phyloP scores from a whole-genome alignment of 2,329 filamentous ascomycete species.

The Ophiobolus disseminans region DNA sequence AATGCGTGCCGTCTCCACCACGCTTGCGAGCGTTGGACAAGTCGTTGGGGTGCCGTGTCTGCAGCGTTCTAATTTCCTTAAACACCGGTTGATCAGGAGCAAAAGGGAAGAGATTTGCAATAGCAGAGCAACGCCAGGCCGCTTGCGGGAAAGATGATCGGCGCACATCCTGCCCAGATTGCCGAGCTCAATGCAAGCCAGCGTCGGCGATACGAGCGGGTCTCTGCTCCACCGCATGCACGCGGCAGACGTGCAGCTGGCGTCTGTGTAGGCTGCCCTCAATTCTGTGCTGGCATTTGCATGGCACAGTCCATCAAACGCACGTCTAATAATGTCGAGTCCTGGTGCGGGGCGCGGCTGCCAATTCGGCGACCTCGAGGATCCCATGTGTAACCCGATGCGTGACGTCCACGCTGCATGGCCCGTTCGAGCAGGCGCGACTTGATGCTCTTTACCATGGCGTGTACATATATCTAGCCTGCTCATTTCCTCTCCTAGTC shows the following conservation, averaged over 20 bases:
- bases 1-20: neutral
- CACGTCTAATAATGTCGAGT: constrained; percentile 5
- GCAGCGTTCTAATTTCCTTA: neutral
- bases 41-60: neutral
- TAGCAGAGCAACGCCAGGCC: constrained; percentile 12
- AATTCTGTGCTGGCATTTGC: neutral
- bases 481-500: too few species aligned
- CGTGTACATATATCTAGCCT: too few species aligned
- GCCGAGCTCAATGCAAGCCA: constrained; percentile 21
- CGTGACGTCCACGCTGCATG: constrained; percentile 17
- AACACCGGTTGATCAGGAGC: neutral
- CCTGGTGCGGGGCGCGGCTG: constrained; percentile 8
- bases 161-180: constrained; percentile 28
- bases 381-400: constrained; percentile 25
- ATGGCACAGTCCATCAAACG: neutral
- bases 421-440: too few species aligned
- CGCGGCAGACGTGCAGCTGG: too few species aligned
- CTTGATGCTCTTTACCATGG: too few species aligned
- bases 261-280: too few species aligned
- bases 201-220: constrained; percentile 8
- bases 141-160: constrained; percentile 23
- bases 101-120: constrained; percentile 16
- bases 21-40: neutral
- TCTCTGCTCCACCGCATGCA: neutral
- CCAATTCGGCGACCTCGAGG: constrained; percentile 26